Evolutionary conservation across 148 eudicot genomes (phyloP).

Genomic region (Rhododendron ferrugineum): DNA sequence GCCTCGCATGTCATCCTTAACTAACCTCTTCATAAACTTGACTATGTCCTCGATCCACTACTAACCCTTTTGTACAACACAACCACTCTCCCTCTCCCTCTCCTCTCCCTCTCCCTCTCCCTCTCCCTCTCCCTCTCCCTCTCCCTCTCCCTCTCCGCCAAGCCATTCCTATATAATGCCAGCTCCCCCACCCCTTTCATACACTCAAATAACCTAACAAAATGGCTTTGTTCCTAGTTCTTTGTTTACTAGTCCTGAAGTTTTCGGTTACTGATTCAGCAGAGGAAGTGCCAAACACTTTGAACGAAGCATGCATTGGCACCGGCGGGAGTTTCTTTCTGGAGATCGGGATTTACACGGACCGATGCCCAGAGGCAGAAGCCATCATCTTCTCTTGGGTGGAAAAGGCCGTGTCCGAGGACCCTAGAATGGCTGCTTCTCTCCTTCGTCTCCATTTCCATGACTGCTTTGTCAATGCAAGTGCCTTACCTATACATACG

Average conservation of each 20-base stretch:
- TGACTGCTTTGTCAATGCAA: constrained; percentile 86
- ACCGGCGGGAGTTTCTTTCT: constrained; percentile 21
- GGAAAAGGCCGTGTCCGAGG: constrained; percentile 44
- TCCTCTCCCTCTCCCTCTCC: background rate
- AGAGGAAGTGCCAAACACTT: constrained; percentile 8
- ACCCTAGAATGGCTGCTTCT: constrained; percentile 90
- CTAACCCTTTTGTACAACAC: constrained; percentile 9
- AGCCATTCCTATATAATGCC: background rate
- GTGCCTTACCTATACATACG: constrained; percentile 1
- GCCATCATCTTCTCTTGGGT: constrained; percentile 58
- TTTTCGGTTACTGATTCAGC: constrained; percentile 8
- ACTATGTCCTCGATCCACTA: constrained; percentile 26
- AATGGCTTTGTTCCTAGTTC: constrained; percentile 14
- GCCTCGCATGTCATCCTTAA: constrained; percentile 10
- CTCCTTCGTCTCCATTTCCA: constrained; percentile 90
- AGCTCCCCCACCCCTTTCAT: background rate
- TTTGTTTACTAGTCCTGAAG: constrained; percentile 18
- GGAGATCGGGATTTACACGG: constrained; percentile 34
- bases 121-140: background rate
- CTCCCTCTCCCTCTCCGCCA: background rate
- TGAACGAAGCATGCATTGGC: constrained; percentile 22
- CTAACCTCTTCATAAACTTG: constrained; percentile 26
- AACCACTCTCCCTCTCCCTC: background rate
- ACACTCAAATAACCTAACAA: background rate
- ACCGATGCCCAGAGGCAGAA: constrained; percentile 69